Evolutionary conservation across 805 yeast species (phyloP), one percentile per base, ranked within the genome.

Genomic region (Lipomyces starkeyi): DNA sequence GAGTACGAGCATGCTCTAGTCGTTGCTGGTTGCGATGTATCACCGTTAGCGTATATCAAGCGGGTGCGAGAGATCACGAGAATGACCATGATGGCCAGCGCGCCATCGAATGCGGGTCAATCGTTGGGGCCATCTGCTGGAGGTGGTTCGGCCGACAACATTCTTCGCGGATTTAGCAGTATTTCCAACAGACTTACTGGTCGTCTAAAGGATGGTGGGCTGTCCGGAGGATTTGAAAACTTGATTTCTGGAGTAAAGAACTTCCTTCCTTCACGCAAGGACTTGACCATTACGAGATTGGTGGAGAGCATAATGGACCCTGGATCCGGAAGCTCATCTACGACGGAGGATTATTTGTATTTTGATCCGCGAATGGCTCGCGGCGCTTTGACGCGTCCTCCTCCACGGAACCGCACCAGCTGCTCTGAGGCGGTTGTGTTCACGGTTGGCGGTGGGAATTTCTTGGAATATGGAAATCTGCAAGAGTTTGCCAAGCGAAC

Each of bases 371-470:
- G 87, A 73, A 80, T 85, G 59, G 88, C 91, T 2, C 85, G 98
- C 72, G 98, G 98, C 3, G 89, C 96, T 6, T 93, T 90, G 74
- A 88, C 97, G 2, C 88, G 90, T 74, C 94, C 93, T 49, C 98
- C 98, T 52, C 70, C 70, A 78, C 87, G 97, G 76, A 87, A 87
- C 67, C 66, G 73, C 40, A 56, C 59, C n/a, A 37, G 62, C 8
- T 59, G 56, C 52, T 62, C 68, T 1, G 95, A 92, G 73, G 87
- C 96, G 1, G 81, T 91, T 61, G 97, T 95, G 25, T 95, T 95
- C 78, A 91, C 93, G 62, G 93, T 95, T 65, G 99, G 99, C 32
- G 99, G 99, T 47, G 98, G 98, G 59, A 93, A 91, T 78, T 95
- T 93, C 77, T 81, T 91, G 70, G 99, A 95, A 80, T 95, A 94